Conservation (phyloP, 257 asterid species). For the Fraxinus excelsior region DNA sequence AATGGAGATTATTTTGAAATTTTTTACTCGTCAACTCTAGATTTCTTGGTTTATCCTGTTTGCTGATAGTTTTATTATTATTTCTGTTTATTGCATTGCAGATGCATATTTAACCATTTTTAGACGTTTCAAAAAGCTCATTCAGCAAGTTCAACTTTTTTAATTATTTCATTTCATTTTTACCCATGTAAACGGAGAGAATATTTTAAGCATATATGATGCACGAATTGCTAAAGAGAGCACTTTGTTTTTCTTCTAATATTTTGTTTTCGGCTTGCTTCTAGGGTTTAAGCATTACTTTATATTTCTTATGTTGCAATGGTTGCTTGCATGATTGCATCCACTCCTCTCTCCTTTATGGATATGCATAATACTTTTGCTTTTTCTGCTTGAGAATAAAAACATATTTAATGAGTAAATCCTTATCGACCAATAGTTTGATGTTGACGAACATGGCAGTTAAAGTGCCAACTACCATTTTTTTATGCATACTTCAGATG, state of each 20-base stretch:
- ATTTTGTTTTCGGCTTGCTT: neutral
- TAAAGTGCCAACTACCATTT: neutral
- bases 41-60: neutral
- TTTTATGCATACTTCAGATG: neutral
- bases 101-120: conserved; percentile 2
- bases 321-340: neutral
- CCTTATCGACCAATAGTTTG: neutral
- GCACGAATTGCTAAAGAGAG: neutral
- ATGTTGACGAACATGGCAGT: neutral
- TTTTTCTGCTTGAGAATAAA: neutral
- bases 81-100: neutral
- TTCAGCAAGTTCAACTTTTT: neutral
- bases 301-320: neutral
- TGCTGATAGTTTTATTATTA: neutral
- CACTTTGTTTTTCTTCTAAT: neutral
- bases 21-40: neutral
- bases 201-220: neutral
- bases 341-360: neutral
- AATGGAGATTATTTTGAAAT: neutral
- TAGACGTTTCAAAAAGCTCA: neutral
- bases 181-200: neutral
- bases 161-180: neutral
- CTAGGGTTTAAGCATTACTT: neutral
- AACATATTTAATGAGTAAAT: neutral
- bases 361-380: neutral